These are phyloP conservation scores for Ramaria sp. DNA, from an alignment of 768 basidiomycete genomes.

Conservation along the genomic window DNA sequence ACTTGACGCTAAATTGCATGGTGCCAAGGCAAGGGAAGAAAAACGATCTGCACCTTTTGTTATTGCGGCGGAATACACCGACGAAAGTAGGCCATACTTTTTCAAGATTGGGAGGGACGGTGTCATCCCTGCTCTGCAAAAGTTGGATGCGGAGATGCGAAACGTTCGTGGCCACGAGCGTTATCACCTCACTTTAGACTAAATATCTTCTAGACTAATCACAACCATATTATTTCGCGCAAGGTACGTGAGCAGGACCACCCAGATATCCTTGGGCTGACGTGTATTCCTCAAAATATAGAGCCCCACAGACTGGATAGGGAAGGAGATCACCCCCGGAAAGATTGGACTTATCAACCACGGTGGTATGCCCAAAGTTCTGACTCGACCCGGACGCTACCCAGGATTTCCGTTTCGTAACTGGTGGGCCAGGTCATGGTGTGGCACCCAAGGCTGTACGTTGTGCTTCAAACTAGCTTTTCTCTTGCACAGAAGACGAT, in stretches of 20 bases:
- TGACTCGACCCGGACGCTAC: constrained; percentile 69
- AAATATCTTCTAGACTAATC: constrained; percentile 35
- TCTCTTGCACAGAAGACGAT: background rate
- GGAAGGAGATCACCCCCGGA: constrained; percentile 63
- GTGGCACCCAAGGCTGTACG: constrained; percentile 58
- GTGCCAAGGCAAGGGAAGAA: background rate
- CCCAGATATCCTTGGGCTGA: background rate
- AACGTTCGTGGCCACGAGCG: constrained; percentile 25
- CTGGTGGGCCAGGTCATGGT: constrained; percentile 77
- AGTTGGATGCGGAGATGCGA: constrained; percentile 53
- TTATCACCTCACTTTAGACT: constrained; percentile 2
- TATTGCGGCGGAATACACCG: constrained; percentile 13
- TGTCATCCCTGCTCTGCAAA: constrained; percentile 55
- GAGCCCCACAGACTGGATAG: constrained; percentile 58
- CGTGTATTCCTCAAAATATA: constrained; percentile 13
- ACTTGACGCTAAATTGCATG: background rate
- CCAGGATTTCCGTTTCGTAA: constrained; percentile 67
- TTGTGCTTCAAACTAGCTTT: constrained; percentile 5
- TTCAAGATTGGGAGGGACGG: constrained; percentile 59
- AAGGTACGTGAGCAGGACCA: constrained; percentile 29
- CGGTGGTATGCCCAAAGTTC: constrained; percentile 69
- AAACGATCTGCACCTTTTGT: background rate
- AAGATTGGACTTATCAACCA: constrained; percentile 67
- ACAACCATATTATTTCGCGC: constrained; percentile 47
- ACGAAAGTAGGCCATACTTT: constrained; percentile 60